Evolutionary conservation across 352 stramenopile genomes (phyloP).

Genomic region (Elongisporangium anandrum): DNA sequence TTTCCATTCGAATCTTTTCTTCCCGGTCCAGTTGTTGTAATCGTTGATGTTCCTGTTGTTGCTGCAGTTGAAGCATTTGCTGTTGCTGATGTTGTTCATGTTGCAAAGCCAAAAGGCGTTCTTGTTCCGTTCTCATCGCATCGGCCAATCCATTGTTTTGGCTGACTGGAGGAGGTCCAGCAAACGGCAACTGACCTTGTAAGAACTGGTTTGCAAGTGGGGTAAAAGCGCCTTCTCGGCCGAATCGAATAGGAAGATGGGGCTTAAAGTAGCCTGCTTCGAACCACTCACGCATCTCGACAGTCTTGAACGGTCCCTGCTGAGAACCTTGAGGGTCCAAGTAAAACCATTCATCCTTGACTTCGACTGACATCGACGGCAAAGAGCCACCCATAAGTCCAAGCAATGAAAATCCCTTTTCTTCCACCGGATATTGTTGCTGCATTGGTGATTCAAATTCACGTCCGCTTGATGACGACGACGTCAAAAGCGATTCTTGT

Average conservation of each 20-base stretch:
- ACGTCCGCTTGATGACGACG: slow-evolving; percentile 5
- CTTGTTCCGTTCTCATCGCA: slow-evolving; percentile 34
- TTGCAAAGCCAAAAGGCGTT: slow-evolving; percentile 58
- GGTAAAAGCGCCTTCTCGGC: slow-evolving; percentile 66
- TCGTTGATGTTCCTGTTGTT: slow-evolving; percentile 68
- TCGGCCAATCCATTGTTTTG: slow-evolving; percentile 18
- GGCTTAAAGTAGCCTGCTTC: slow-evolving; percentile 88
- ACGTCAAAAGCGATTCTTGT: not conserved
- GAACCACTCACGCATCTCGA: slow-evolving; percentile 88
- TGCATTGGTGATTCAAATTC: slow-evolving; percentile 25
- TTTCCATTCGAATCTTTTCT: slow-evolving; percentile 80
- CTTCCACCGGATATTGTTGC: slow-evolving; percentile 26
- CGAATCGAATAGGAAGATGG: slow-evolving; percentile 82
- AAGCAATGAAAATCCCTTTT: slow-evolving; percentile 25
- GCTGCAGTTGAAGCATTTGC: slow-evolving; percentile 55
- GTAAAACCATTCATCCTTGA: slow-evolving; percentile 84
- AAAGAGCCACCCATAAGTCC: slow-evolving; percentile 14
- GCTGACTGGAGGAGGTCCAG: slow-evolving; percentile 19
- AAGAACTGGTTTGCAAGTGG: slow-evolving; percentile 73
- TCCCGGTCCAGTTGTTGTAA: slow-evolving; percentile 64
- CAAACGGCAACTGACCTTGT: slow-evolving; percentile 68
- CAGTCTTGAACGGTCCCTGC: slow-evolving; percentile 82
- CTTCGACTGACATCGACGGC: slow-evolving; percentile 31
- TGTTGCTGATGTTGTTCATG: slow-evolving; percentile 65
- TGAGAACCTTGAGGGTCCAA: slow-evolving; percentile 78